phyloP scores from a whole-genome alignment of 345 rosid genomes.

The Corchorus olitorius region DNA sequence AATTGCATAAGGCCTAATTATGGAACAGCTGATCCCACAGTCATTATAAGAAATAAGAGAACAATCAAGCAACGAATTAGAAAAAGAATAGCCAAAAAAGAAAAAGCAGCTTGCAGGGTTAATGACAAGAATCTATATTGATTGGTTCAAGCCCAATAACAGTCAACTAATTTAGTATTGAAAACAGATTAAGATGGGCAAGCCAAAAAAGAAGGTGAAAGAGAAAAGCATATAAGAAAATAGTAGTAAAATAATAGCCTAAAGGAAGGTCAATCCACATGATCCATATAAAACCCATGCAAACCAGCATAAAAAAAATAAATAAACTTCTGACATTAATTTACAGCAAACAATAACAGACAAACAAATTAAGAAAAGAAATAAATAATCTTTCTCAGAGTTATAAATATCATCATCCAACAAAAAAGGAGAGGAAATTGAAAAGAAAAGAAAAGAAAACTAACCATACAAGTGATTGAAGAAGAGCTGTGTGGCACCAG shows the following conservation, averaged over 20 bases:
- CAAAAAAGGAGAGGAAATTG: constrained; percentile 15
- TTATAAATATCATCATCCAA: background rate
- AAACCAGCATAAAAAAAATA: background rate
- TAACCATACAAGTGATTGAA: constrained; percentile 97
- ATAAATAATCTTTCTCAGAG: background rate
- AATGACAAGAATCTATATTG: constrained; percentile 5
- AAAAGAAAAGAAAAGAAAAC: constrained; percentile 26
- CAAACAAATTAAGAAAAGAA: background rate
- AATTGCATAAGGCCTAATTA: background rate
- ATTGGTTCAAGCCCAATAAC: background rate
- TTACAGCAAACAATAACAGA: background rate
- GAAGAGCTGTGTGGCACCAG: constrained; percentile 92
- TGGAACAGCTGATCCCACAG: background rate
- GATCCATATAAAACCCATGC: constrained; percentile 21
- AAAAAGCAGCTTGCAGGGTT: background rate
- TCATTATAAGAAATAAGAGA: constrained; percentile 2
- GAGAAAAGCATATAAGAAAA: background rate
- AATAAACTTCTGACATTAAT: background rate
- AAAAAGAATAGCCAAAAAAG: background rate
- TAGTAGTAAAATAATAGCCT: constrained; percentile 17
- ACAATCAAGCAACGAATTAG: constrained; percentile 4
- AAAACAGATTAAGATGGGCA: constrained; percentile 3
- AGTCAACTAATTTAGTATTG: background rate
- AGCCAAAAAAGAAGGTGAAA: background rate
- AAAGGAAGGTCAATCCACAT: constrained; percentile 18